Conservation (phyloP, 768 basidiomycete genomes). For the Tylopilus intermedius region DNA sequence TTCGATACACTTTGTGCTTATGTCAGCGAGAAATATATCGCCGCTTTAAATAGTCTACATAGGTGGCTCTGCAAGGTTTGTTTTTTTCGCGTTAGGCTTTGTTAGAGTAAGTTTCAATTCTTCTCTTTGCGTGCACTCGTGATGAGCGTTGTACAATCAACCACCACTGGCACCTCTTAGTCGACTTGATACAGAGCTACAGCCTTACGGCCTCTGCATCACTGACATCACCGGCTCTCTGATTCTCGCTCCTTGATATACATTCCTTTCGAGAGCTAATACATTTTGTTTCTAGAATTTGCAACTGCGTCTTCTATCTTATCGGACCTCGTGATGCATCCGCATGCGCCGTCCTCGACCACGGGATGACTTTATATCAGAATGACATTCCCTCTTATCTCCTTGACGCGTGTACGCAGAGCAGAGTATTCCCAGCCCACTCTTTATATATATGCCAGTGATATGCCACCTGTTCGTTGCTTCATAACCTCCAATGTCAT, state of each 20-base stretch:
- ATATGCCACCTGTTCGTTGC: neutral
- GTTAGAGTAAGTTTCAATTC: slow-evolving; percentile 15
- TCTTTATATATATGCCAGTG: neutral
- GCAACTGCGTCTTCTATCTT: neutral
- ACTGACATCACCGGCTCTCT: slow-evolving; percentile 76
- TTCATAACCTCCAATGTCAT: slow-evolving; percentile 5
- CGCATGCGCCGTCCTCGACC: neutral
- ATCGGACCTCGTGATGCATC: slow-evolving; percentile 2
- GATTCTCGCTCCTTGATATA: slow-evolving; percentile 25
- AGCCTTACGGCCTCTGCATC: slow-evolving; percentile 41
- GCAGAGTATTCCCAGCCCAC: neutral
- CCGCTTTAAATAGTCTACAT: slow-evolving; percentile 1
- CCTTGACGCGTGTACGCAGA: neutral
- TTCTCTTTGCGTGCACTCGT: slow-evolving; percentile 24
- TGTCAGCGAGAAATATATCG: neutral
- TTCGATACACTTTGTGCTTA: neutral
- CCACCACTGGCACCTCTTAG: slow-evolving; percentile 88
- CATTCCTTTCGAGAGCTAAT: slow-evolving; percentile 16
- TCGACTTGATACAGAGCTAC: slow-evolving; percentile 55
- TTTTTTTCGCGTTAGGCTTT: neutral
- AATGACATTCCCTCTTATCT: slow-evolving; percentile 6
- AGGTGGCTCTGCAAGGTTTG: neutral
- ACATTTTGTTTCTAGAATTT: slow-evolving; percentile 10
- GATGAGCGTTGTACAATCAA: slow-evolving; percentile 81
- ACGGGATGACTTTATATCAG: neutral